phyloP scores from a whole-genome alignment of 2,329 filamentous ascomycete genomes.

The Botrytis pseudocinerea region DNA sequence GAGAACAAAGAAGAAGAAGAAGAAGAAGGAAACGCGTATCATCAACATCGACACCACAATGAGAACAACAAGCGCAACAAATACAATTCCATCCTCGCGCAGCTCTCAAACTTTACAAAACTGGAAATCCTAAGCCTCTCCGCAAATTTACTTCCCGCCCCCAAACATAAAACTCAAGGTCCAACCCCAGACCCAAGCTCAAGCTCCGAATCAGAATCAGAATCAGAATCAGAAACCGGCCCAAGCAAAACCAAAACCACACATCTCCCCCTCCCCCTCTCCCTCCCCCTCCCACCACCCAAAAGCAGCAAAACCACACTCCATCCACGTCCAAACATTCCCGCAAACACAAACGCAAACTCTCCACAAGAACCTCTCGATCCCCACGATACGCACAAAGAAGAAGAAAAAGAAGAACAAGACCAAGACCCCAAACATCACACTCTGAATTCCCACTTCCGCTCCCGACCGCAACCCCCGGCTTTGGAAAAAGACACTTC shows the following conservation, averaged over 20 bases:
- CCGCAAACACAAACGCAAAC: too few relatives aligned
- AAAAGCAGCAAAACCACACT: background rate
- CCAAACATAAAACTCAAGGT: background rate
- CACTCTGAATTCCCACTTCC: background rate
- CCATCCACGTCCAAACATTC: too few relatives aligned
- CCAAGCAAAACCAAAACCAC: too few relatives aligned
- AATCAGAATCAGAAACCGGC: too few relatives aligned
- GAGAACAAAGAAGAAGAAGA: background rate
- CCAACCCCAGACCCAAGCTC: too few relatives aligned
- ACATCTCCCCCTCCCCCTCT: fast-evolving
- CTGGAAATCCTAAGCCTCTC: background rate
- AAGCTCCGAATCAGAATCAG: too few relatives aligned
- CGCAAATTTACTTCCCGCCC: background rate
- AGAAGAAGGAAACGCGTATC: too few relatives aligned
- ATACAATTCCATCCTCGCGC: background rate
- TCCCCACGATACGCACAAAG: too few relatives aligned
- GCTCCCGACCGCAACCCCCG: background rate
- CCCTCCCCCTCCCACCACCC: background rate
- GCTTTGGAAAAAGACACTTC: too few relatives aligned
- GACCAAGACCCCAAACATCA: background rate
- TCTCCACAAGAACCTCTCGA: too few relatives aligned
- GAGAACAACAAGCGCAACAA: background rate
- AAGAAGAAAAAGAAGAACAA: background rate
- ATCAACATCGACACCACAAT: background rate
- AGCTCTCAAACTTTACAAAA: background rate